These are phyloP conservation scores for Lasiodiplodia sp. DNA, from an alignment of 2,329 filamentous ascomycete species.

Conservation along the genomic window DNA sequence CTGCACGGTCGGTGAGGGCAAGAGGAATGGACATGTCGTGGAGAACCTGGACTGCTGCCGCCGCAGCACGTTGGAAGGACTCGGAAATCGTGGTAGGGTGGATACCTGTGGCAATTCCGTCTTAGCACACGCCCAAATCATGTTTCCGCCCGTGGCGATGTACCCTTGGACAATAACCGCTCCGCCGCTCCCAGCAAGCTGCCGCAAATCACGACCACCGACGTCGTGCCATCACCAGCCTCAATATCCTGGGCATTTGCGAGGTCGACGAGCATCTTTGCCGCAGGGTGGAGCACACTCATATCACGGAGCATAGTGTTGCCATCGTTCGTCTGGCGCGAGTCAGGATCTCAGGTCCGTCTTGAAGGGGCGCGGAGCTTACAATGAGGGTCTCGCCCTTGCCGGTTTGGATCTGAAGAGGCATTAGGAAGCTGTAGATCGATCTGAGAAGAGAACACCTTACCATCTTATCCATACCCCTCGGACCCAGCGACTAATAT, in stretches of 20 bases:
- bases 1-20: conserved; percentile 82
- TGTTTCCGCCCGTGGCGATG: not conserved
- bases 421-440: conserved; percentile 37
- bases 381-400: conserved; percentile 96
- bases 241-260: conserved; percentile 98
- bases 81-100: conserved; percentile 98
- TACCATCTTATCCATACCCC: conserved; percentile 98
- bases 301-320: conserved; percentile 99
- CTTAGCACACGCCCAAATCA: conserved; percentile 32
- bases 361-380: conserved; percentile 37
- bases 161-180: conserved; percentile 83
- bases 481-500: conserved; percentile 79
- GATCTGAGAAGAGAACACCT: conserved; percentile 30
- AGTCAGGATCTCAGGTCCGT: conserved; percentile 37
- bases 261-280: conserved; percentile 98
- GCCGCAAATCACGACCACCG: conserved; percentile 96
- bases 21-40: conserved; percentile 97
- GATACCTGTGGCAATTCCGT: conserved; percentile 61
- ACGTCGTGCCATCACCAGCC: conserved; percentile 97
- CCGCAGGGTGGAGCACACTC: conserved; percentile 99
- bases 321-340: conserved; percentile 83
- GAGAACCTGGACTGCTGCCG: conserved; percentile 85
- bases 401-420: conserved; percentile 78
- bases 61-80: conserved; percentile 93
- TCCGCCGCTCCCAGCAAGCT: conserved; percentile 94